Evolutionary conservation across 176 grass and related monocot species (phyloP).

Genomic region (Thinopyrum elongatum): DNA sequence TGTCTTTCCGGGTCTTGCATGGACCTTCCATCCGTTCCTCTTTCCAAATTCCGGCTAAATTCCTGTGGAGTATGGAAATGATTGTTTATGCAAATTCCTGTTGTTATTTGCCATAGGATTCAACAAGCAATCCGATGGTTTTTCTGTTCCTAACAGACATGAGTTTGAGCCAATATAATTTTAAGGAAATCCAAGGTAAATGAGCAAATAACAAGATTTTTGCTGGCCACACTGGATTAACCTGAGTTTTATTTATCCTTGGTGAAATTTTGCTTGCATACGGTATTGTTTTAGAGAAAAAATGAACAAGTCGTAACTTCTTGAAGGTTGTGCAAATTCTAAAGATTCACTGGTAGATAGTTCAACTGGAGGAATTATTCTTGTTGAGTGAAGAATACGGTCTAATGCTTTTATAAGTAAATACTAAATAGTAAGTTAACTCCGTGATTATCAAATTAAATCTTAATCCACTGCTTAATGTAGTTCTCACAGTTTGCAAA

Average conservation of each 20-base stretch:
- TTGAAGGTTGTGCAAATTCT: background rate
- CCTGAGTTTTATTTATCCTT: background rate
- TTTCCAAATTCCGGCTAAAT: background rate
- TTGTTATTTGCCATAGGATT: background rate
- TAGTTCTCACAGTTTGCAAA: background rate
- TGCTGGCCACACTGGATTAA: background rate
- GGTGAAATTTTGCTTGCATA: background rate
- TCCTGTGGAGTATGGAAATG: background rate
- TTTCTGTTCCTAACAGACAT: background rate
- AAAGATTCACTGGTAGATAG: background rate
- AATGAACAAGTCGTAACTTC: background rate
- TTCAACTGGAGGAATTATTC: background rate
- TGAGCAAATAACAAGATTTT: conserved; percentile 3
- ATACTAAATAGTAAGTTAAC: background rate
- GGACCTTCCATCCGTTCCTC: background rate
- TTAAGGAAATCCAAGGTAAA: background rate
- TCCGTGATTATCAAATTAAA: conserved; percentile 10
- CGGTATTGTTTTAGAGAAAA: background rate
- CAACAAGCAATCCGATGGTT: background rate
- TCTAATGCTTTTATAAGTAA: conserved; percentile 11
- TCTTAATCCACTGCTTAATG: background rate
- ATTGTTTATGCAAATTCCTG: background rate
- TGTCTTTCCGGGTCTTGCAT: background rate
- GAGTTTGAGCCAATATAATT: background rate
- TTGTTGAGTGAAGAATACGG: background rate